Conservation (phyloP, 164 flowering plant genomes). For the Liriodendron chinense region DNA sequence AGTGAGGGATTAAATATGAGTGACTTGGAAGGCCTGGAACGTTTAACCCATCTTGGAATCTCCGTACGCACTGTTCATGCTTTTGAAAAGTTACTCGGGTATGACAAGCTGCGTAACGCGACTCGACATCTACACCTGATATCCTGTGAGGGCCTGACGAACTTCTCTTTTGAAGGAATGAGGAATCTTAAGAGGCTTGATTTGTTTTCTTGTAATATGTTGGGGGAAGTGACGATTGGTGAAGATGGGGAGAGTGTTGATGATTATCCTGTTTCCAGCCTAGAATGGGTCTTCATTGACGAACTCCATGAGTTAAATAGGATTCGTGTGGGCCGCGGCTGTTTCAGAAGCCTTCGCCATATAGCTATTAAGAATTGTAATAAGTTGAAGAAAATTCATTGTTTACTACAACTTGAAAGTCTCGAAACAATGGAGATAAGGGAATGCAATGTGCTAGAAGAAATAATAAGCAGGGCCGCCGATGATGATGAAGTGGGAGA, state of each 20-base stretch:
- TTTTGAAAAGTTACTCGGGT: background rate
- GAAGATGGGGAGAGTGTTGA: background rate
- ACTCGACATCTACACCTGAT: background rate
- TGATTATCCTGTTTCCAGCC: background rate
- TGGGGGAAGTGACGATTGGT: constrained; percentile 10
- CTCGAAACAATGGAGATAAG: background rate
- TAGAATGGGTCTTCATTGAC: background rate
- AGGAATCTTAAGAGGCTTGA: background rate
- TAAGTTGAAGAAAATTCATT: constrained; percentile 9
- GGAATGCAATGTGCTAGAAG: constrained; percentile 9
- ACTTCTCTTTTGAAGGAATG: background rate
- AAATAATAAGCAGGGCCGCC: too few species aligned
- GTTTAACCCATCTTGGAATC: constrained; percentile 8
- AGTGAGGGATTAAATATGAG: background rate
- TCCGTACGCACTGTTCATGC: background rate
- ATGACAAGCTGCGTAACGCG: background rate
- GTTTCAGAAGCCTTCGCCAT: constrained; percentile 1
- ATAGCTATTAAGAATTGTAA: background rate
- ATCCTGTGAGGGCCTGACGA: background rate
- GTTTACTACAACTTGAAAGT: constrained; percentile 4
- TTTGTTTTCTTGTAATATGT: background rate
- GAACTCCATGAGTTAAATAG: constrained; percentile 1
- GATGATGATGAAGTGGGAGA: background rate
- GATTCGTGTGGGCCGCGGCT: background rate
- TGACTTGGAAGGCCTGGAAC: constrained; percentile 8